Evolutionary conservation across 768 basidiomycete species (phyloP), one percentile per base, ranked within the genome.

Genomic region (Xerocomellus intermedius): DNA sequence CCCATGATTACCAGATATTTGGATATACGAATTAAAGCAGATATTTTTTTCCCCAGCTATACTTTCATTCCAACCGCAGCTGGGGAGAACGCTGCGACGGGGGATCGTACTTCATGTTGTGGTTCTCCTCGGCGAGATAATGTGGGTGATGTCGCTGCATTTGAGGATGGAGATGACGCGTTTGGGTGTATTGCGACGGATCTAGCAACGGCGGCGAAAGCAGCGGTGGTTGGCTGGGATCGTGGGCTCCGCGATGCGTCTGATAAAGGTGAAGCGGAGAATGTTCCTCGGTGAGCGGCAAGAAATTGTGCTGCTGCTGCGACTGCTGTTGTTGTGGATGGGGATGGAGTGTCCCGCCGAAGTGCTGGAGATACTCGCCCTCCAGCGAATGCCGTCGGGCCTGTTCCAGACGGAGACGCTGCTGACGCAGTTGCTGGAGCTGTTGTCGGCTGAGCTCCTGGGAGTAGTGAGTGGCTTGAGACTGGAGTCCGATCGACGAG

Each of bases 31-130:
- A 61, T 55, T 59, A 61, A 52, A 35, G 30, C 32, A 30, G 21
- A 58, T 26, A 32, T 55, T 51, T 54, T 57, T 58, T 55, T 54
- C 45, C 47, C 46, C 43, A 12, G 32, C 54, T 37, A 77, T 7
- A 74, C 79, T 59, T 75, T 79, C 78, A 80, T 77, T 76, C 79
- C 79, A 74, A 77, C 65, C 61, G 74, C 70, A 75, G 75, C 64
- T 73, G 78, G 30, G 73, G 79, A 47, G 76, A 78, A 77, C 58
- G 65, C 48, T 53, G 78, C 65, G 65, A 73, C 75, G 66, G 76
- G 51, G 64, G 74, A 69, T 73, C 76, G 74, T 75, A 77, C 72
- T 74, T 78, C 75, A 64, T 66, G 75, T 55, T 68, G 66, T 36
- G 65, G 52, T 57, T 68, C 61, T 69, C 69, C 70, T 63, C 74